Evolutionary conservation across 225 moss, liverwort and hornwort genomes (phyloP), one percentile per base, ranked within the genome.

Genomic region (Pseudisothecium myosuroides): DNA sequence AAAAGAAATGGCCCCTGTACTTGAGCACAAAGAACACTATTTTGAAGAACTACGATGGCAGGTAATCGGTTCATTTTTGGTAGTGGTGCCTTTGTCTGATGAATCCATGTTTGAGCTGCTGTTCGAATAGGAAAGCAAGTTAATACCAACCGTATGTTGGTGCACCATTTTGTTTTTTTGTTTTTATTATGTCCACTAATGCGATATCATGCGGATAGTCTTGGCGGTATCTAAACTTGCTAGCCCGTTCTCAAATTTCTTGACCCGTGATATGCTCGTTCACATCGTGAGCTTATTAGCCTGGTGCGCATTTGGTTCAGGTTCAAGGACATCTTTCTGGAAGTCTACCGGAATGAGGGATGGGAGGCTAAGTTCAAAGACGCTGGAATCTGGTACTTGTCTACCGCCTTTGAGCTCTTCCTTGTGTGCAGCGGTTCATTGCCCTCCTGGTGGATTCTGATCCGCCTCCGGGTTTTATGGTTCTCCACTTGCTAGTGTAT

Each of bases 11-110:
- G 98, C 98, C 98, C n/a, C 69, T 98, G 1, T 98, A 98, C 86
- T 88, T 98, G 85, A 98, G 96, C 89, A 98, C 98, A 20, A 98
- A 98, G 94, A 98, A 98, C 65, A 98, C 98, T 22, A 97, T 98
- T 71, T 84, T 98, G 94, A 98, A 98, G 92, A 96, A 97, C 74
- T 98, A 98, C 59, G 98, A 98, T 93, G 98, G 98, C 77, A 94
- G 96, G 96, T 95, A 83, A 49, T 88, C 49, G 47, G 22, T 75
- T 78, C 28, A 50, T 63, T 37, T 58, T 66, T 28, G 56, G 54
- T 55, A 49, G 21, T 87, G 81, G 28, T 73, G 55, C 47, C 45
- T 43, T 43, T 39, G 3, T 79, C 78, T 47, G 47, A 27, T 8
- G 65, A 78, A 83, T 61, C 34, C 11, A 39, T 66, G 86, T 85